Evolutionary conservation across 2,329 filamentous ascomycete genomes (phyloP).

Genomic region (Truncatella angustata): DNA sequence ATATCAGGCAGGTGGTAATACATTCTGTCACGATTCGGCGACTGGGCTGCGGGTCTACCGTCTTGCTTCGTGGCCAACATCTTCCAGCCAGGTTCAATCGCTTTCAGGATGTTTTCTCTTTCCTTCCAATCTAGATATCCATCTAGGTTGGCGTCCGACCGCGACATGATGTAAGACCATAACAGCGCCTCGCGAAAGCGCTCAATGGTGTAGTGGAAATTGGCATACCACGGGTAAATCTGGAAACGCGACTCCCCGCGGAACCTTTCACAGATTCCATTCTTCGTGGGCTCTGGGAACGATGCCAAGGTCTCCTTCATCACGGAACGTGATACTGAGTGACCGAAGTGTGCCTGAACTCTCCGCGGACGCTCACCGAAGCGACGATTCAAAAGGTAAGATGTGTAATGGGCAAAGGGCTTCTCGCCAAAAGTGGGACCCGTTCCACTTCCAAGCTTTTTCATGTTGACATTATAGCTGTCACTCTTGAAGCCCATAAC

Average conservation of each 20-base stretch:
- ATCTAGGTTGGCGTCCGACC: slow-evolving; percentile 34
- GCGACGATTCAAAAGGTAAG: slow-evolving; percentile 41
- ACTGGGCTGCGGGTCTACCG: slow-evolving; percentile 27
- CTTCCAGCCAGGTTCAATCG: slow-evolving; percentile 32
- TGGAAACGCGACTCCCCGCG: slow-evolving; percentile 40
- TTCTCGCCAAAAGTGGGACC: slow-evolving; percentile 42
- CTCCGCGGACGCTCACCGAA: slow-evolving; percentile 42
- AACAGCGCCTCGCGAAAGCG: slow-evolving; percentile 39
- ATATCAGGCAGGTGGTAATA: slow-evolving; percentile 34
- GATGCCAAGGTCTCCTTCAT: slow-evolving; percentile 37
- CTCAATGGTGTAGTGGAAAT: slow-evolving; percentile 43
- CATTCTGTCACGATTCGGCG: slow-evolving; percentile 32
- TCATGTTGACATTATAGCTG: slow-evolving; percentile 37
- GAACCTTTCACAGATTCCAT: slow-evolving; percentile 38
- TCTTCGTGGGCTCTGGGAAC: slow-evolving; percentile 37
- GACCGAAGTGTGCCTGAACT: slow-evolving; percentile 40
- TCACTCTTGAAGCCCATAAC: slow-evolving; percentile 42
- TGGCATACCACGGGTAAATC: slow-evolving; percentile 40
- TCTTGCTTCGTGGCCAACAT: slow-evolving; percentile 21
- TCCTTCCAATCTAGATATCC: slow-evolving; percentile 39
- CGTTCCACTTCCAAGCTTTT: slow-evolving; percentile 23
- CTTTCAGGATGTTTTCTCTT: slow-evolving; percentile 33
- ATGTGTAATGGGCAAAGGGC: slow-evolving; percentile 42
- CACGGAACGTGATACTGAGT: slow-evolving; percentile 38
- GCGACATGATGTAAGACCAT: slow-evolving; percentile 40